Conservation (phyloP, 2,329 filamentous ascomycete species). For the Hypoxylon sp. region DNA sequence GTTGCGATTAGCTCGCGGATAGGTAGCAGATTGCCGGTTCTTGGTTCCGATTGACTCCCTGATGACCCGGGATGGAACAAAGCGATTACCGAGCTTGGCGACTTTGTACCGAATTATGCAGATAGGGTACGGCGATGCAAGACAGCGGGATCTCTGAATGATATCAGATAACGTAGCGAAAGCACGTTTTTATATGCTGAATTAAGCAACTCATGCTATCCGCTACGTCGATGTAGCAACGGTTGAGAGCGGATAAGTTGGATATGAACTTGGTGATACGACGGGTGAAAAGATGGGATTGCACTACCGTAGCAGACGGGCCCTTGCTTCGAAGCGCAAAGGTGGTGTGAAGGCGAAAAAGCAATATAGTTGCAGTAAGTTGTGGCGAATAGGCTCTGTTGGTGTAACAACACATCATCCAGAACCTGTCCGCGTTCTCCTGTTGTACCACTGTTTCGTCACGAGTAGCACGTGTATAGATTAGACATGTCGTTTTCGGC, state of each 20-base stretch:
- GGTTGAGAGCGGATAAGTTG: constrained; percentile 33
- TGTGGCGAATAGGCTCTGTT: constrained; percentile 24
- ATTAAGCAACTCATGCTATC: constrained; percentile 35
- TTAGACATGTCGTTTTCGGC: constrained; percentile 4
- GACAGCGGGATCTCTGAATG: constrained; percentile 14
- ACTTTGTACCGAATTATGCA: constrained; percentile 18
- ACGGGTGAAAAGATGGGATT: constrained; percentile 30
- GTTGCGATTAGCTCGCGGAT: constrained; percentile 20
- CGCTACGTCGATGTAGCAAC: constrained; percentile 19
- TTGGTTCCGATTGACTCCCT: constrained; percentile 27
- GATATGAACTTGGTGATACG: constrained; percentile 32
- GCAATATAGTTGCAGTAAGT: constrained; percentile 9
- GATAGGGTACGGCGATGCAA: constrained; percentile 24
- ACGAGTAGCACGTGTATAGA: constrained; percentile 10
- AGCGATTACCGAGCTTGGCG: constrained; percentile 37
- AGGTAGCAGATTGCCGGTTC: constrained; percentile 24
- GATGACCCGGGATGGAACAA: constrained; percentile 25
- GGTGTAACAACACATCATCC: neutral
- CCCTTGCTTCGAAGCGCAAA: constrained; percentile 39
- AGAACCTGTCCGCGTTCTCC: constrained; percentile 6
- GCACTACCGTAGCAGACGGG: constrained; percentile 36
- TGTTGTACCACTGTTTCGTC: constrained; percentile 15
- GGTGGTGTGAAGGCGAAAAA: constrained; percentile 38
- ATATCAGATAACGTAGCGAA: constrained; percentile 32
- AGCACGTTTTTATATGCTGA: constrained; percentile 29